A percentile compares a stretch with the other conserved stretches of the same genome.
Evolutionary conservation across 2,329 filamentous ascomycete species (phyloP).

Genomic region (Fusarium drepaniforme): DNA sequence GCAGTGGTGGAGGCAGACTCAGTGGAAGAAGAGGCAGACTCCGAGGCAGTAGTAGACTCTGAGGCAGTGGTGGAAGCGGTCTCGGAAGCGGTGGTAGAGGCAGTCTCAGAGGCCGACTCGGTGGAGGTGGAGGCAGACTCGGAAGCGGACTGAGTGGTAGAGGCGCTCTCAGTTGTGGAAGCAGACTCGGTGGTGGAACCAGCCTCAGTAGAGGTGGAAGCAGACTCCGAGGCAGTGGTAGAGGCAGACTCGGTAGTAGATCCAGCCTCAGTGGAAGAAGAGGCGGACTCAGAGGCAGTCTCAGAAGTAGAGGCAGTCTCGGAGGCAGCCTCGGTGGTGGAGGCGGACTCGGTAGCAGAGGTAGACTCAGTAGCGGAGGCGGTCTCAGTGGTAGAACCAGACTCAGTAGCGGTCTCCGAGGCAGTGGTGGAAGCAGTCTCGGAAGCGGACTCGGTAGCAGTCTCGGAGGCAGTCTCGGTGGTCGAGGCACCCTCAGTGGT

Average conservation of each 20-base stretch:
- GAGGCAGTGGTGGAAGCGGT: neutral
- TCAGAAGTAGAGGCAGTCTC: neutral
- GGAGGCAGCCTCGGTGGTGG: neutral
- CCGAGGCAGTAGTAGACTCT: neutral
- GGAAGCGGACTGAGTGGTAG: neutral
- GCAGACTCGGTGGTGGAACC: neutral
- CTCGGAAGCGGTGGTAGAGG: neutral
- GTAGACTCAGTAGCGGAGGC: neutral
- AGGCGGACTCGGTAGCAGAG: neutral
- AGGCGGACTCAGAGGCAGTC: neutral
- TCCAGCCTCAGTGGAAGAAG: neutral
- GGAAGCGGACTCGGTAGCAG: too few species aligned
- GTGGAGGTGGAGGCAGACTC: neutral
- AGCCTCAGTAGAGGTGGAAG: neutral
- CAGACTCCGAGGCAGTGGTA: neutral
- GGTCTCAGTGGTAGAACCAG: neutral
- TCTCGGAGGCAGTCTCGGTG: neutral
- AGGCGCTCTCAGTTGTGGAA: neutral
- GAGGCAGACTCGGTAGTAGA: neutral
- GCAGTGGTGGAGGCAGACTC: neutral
- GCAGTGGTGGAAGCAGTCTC: too few species aligned
- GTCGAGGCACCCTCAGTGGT: neutral
- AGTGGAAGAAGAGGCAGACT: neutral
- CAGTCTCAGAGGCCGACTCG: neutral
- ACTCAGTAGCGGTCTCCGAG: neutral